These are phyloP conservation scores for Malus fusca DNA, from an alignment of 306 rosid species.

Conservation along the genomic window DNA sequence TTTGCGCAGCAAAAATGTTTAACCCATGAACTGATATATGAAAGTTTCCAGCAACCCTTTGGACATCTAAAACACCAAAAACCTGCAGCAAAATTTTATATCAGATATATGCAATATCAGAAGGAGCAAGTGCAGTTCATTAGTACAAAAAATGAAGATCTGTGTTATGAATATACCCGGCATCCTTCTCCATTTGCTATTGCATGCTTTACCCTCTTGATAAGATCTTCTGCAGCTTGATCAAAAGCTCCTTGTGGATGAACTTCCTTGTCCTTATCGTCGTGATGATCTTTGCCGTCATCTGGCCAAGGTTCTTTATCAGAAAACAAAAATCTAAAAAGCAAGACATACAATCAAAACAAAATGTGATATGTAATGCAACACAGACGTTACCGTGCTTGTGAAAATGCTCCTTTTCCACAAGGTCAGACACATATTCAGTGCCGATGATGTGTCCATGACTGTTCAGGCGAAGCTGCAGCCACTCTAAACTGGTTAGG, in stretches of 20 bases:
- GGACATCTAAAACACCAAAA: constrained; percentile 91
- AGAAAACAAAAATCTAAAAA: not conserved
- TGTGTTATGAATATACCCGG: constrained; percentile 46
- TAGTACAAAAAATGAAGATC: not conserved
- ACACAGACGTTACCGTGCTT: constrained; percentile 52
- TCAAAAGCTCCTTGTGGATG: constrained; percentile 49
- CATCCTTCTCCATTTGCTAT: constrained; percentile 68
- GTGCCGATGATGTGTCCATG: constrained; percentile 81
- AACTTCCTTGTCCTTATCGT: constrained; percentile 41
- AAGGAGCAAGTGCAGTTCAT: not conserved
- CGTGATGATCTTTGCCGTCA: constrained; percentile 52
- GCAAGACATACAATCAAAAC: not conserved
- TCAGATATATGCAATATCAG: not conserved
- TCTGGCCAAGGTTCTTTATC: constrained; percentile 29
- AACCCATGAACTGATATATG: constrained; percentile 89
- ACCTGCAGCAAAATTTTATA: constrained; percentile 46
- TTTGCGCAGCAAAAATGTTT: constrained; percentile 87
- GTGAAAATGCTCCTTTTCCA: constrained; percentile 74
- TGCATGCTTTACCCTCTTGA: constrained; percentile 77
- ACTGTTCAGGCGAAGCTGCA: constrained; percentile 86
- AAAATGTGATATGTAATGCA: constrained; percentile 10
- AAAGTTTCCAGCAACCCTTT: constrained; percentile 93
- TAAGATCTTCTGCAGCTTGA: constrained; percentile 55
- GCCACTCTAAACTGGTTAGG: constrained; percentile 23
- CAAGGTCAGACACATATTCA: constrained; percentile 91